Evolutionary conservation across 1,139 yeast species (phyloP), one percentile per base, ranked within the genome.

Genomic region (Scheffersomyces segobiensis): DNA sequence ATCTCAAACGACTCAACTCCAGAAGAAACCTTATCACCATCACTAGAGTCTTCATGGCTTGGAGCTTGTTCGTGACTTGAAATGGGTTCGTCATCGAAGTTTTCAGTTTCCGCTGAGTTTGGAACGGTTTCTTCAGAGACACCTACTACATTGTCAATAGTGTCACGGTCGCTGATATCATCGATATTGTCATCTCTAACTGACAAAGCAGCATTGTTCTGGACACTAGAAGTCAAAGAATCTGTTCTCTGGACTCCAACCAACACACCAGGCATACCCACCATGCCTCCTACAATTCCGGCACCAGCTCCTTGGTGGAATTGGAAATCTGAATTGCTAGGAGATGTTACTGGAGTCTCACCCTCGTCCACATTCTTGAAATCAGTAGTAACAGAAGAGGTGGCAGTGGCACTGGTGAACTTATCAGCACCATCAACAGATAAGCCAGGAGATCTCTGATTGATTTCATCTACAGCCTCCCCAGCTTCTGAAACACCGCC

Each of bases 161-260:
- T 85, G 46, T 83, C 88, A 47, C 87, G 84, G 56, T 85, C 85
- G 56, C 90, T 85, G 7, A 83, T 78, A 59, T 87, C 91, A 53
- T 85, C 85, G 55, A 80, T 76, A 60, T 80, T 80, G 66, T 89
- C 96, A 61, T 89, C 95, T 59, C 96, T 86, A 10, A 90, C 97
- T 24, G 97, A 91, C 72, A 87, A 84, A 0, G 98, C 93, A 2
- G 98, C 93, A 70, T 93, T 93, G 73, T 93, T 93, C 67, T 91
- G 96, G 20, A 93, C 96, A 57, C 97, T 91, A 0, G 97, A 92
- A 0, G 97, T 89, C 55, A 90, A 85, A 0, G 97, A 91, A 62
- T 88, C 93, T 1, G 96, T 90, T 63, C 84, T 72, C 65, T 78
- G 83, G 7, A 80, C 82, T 2, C 83, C 83, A 24, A 77, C 79